Conservation (phyloP, 148 eudicot species). For the Silene latifolia region DNA sequence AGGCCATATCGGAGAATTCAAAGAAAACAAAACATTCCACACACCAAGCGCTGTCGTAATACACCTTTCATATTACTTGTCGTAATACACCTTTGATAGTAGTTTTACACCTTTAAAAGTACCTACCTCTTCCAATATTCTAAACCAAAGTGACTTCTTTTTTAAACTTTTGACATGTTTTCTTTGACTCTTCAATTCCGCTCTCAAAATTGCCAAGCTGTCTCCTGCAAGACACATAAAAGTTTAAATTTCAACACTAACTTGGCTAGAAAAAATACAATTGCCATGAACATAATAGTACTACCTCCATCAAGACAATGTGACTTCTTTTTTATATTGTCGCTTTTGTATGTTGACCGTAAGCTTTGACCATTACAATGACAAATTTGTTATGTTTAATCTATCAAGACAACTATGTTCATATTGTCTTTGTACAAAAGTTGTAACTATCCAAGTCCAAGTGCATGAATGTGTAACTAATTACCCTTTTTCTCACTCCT, state of each 20-base stretch:
- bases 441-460: background rate
- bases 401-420: background rate
- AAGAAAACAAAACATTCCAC: too few relatives aligned
- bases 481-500: background rate
- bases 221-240: slow-evolving; percentile 56
- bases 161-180: slow-evolving; percentile 87
- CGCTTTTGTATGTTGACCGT: background rate
- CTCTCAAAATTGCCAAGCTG: slow-evolving; percentile 71
- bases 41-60: background rate
- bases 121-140: slow-evolving; percentile 91
- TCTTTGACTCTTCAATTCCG: slow-evolving; percentile 95
- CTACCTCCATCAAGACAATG: background rate
- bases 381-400: too few relatives aligned
- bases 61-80: background rate
- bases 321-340: background rate
- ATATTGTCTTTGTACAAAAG: background rate
- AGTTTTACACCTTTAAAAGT: background rate
- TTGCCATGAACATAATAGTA: background rate
- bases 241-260: background rate
- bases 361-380: background rate
- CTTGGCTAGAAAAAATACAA: background rate
- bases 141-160: slow-evolving; percentile 94
- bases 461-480: background rate
- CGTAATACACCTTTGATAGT: too few relatives aligned
- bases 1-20: too few relatives aligned